These are phyloP conservation scores for Diplocarpon mali DNA, from an alignment of 2,329 filamentous ascomycete species.

Conservation along the genomic window DNA sequence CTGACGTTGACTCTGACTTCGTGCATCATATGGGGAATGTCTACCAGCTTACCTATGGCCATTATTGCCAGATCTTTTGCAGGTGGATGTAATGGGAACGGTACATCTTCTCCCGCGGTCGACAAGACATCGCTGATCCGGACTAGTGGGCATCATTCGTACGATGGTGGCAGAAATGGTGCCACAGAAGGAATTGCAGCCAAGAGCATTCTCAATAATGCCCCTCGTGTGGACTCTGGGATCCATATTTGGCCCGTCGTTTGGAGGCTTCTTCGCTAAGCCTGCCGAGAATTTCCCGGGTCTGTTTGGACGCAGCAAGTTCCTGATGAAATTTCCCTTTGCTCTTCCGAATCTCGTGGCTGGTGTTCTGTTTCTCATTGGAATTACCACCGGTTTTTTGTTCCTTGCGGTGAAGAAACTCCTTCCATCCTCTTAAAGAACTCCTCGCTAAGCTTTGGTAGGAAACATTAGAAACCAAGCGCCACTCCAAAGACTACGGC, in stretches of 20 bases:
- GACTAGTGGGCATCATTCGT: conserved; percentile 70
- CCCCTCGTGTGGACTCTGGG: conserved; percentile 83
- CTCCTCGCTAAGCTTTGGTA: background rate
- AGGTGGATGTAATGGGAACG: conserved; percentile 79
- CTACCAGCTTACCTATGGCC: conserved; percentile 67
- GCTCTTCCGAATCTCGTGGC: conserved; percentile 73
- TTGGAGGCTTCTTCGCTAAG: conserved; percentile 78
- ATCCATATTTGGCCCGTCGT: conserved; percentile 74
- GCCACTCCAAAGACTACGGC: conserved; percentile 61
- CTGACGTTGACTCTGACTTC: conserved; percentile 70
- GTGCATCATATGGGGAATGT: conserved; percentile 75
- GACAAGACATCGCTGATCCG: conserved; percentile 14
- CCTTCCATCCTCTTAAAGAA: background rate
- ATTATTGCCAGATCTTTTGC: conserved; percentile 67
- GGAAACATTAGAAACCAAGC: conserved; percentile 72
- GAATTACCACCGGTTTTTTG: conserved; percentile 60
- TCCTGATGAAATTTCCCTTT: conserved; percentile 73
- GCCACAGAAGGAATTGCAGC: conserved; percentile 74
- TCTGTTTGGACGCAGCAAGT: conserved; percentile 53
- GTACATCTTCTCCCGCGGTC: conserved; percentile 27
- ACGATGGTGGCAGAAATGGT: conserved; percentile 93
- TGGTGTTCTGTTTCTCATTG: conserved; percentile 65
- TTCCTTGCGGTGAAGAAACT: conserved; percentile 48
- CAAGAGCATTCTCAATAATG: conserved; percentile 86
- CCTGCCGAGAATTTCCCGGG: conserved; percentile 64